Evolutionary conservation across 768 basidiomycete genomes (phyloP).

Genomic region (Tulasnella sp.): DNA sequence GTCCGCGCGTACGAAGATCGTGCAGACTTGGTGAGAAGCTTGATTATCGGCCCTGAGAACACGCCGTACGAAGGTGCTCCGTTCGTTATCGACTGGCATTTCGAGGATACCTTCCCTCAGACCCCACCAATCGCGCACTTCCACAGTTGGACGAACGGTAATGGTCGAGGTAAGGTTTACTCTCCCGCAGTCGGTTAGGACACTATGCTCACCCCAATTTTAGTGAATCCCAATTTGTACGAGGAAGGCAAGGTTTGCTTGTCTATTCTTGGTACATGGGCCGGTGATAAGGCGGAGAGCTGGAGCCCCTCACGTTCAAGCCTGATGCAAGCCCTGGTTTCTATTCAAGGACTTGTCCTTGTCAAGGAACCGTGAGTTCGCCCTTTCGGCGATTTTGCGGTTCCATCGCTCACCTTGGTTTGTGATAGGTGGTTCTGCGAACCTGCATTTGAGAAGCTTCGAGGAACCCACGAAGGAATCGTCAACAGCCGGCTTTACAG

Average conservation of each 20-base stretch:
- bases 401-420: background rate
- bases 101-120: constrained; percentile 81
- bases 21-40: constrained; percentile 78
- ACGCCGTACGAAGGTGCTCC: constrained; percentile 96
- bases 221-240: constrained; percentile 64
- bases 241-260: constrained; percentile 95
- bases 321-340: constrained; percentile 87
- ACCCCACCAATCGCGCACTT: constrained; percentile 88
- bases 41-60: constrained; percentile 91
- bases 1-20: constrained; percentile 92
- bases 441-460: constrained; percentile 89
- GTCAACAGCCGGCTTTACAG: constrained; percentile 86
- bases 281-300: constrained; percentile 82
- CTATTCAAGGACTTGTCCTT: constrained; percentile 90
- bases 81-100: constrained; percentile 92
- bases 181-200: constrained; percentile 34
- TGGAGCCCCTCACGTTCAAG: constrained; percentile 88
- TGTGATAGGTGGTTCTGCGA: constrained; percentile 80
- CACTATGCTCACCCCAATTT: background rate
- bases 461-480: constrained; percentile 86
- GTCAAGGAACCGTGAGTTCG: constrained; percentile 84
- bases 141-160: constrained; percentile 91
- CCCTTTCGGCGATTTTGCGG: background rate
- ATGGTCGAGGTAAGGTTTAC: constrained; percentile 69
- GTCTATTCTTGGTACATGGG: constrained; percentile 91